Conservation (phyloP, 1,284 basidiomycete species). For the Microbotryum scabiosae region DNA sequence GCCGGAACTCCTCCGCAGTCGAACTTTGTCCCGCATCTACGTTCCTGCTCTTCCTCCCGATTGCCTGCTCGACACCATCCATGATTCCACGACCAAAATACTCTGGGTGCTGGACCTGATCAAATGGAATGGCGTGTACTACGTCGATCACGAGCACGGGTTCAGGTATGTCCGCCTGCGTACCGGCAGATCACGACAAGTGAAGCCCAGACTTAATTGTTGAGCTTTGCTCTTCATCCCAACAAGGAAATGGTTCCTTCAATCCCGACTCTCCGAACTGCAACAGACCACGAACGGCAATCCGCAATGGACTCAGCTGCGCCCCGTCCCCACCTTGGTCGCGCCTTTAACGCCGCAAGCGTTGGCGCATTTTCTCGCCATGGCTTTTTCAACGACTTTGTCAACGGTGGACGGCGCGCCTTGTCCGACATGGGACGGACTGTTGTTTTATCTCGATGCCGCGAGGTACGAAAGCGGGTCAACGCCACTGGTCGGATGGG, state of each 20-base stretch:
- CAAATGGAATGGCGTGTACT: conserved; percentile 18
- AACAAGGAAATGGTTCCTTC: conserved; percentile 21
- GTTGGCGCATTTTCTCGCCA: background rate
- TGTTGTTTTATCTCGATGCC: conserved; percentile 14
- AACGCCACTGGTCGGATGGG: conserved; percentile 23
- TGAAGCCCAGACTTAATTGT: background rate
- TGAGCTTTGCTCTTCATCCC: background rate
- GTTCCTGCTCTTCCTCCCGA: conserved; percentile 21
- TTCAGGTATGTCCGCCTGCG: background rate
- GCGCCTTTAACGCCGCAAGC: background rate
- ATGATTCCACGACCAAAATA: conserved; percentile 5
- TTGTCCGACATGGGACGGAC: background rate
- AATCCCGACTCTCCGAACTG: conserved; percentile 26
- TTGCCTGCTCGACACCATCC: conserved; percentile 29
- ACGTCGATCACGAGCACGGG: conserved; percentile 15
- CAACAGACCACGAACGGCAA: background rate
- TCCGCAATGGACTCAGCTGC: background rate
- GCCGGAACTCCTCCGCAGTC: conserved; percentile 1
- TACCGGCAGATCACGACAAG: background rate
- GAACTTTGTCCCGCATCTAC: conserved; percentile 18
- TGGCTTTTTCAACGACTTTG: background rate
- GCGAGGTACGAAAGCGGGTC: conserved; percentile 21
- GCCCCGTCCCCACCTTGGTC: background rate
- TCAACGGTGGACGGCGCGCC: background rate
- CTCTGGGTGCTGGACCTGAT: conserved; percentile 27